phyloP scores from a whole-genome alignment of 495 filamentous ascomycete species.

The Lasiosphaeria hispida region DNA sequence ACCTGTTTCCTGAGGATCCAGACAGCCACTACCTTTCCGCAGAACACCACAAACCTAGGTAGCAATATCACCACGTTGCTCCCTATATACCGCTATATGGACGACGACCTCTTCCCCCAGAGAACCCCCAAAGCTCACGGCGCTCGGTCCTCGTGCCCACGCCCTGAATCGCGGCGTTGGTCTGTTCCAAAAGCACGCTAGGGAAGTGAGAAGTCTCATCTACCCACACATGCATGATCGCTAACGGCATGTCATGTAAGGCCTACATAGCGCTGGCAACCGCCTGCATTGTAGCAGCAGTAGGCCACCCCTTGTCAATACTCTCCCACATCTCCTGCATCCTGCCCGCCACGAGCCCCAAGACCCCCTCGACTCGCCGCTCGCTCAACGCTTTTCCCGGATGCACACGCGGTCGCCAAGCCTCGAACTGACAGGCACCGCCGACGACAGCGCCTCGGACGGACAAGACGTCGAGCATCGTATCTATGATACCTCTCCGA shows the following conservation, averaged over 20 bases:
- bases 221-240: slow-evolving; percentile 4
- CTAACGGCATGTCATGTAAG: slow-evolving; percentile 7
- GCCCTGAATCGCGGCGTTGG: slow-evolving; percentile 10
- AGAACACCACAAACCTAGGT: no score
- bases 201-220: slow-evolving; percentile 6
- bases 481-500: neutral
- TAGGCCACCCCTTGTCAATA: neutral
- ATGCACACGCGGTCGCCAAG: neutral
- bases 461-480: neutral
- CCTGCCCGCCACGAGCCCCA: neutral
- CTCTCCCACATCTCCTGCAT: slow-evolving; percentile 2
- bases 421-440: neutral
- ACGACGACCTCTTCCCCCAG: slow-evolving; percentile 9
- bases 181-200: slow-evolving; percentile 10
- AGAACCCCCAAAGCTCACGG: slow-evolving; percentile 8
- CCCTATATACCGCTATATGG: slow-evolving; percentile 10
- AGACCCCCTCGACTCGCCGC: slow-evolving; percentile 6
- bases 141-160: slow-evolving; percentile 4
- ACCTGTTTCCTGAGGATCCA: no score
- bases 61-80: no score
- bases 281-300: slow-evolving; percentile 3
- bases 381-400: neutral
- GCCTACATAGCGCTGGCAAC: slow-evolving; percentile 4
- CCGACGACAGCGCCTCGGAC: neutral
- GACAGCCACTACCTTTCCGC: no score